Evolutionary conservation across 2,329 filamentous ascomycete genomes (phyloP), one percentile per base, ranked within the genome.

Genomic region (Tolypocladium ophioglossoides): DNA sequence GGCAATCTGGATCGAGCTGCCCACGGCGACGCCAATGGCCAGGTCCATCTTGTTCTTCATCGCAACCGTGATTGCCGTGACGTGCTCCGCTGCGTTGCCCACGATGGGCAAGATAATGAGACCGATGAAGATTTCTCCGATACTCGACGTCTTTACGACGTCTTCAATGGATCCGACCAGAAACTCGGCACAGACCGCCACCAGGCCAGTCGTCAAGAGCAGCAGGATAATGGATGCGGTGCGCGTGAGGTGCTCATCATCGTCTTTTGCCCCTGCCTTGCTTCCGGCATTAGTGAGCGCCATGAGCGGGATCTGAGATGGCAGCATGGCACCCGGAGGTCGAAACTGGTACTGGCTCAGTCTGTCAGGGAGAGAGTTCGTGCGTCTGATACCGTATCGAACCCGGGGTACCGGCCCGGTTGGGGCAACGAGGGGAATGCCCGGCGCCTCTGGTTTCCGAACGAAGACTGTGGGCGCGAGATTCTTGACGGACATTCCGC

Each of bases 1-100:
- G 16, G 85, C 81, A 66, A 89, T 87, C 69, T 89, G 85, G 60
- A 89, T 87, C 50, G 81, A 85, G 58, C 79, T 84, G 54, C 85
- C 85, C 9, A 89, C 78, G 5, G 85, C 84, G 22, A 89, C 85
- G 58, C 84, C 84, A 53, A 89, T 87, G 1, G 85, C 84, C 38
- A 89, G 71, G 66, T 88, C 85, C 83, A 88, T 87, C 72, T 89
- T 87, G 70, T 88, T 87, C 72, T 86, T 86, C 69, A 82, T 79
- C 0, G 85, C 85, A 9, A 87, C 85, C 7, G 80, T 84, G 24
- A 88, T 78, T 4, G 85, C 84, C 3, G 85, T 88, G 14, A 87
- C 82, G 66, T 88, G 85, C 68, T 89, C 85, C 0, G 85, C 85
- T 0, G 85, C 85, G 59, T 89, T 89, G 52, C 85, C 85, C 16